Base-by-base conservation (phyloP, 1,284 basidiomycete genomes). In the Phellinidium pouzarii region DNA sequence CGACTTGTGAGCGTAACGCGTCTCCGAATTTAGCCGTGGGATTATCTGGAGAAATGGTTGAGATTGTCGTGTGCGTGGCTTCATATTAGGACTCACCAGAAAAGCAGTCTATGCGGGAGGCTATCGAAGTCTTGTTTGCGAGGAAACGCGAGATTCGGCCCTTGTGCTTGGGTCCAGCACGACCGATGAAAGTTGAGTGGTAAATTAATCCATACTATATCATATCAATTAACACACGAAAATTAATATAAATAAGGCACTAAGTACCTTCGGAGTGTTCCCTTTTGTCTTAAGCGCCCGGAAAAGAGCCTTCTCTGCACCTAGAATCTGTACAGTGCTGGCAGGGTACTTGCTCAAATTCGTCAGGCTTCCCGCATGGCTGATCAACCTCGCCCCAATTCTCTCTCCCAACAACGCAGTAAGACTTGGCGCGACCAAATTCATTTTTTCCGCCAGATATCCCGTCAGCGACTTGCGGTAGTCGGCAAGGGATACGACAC, bases 81-180 rank as follows among this genome's bases (percentile, higher is more conserved):
- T 2, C n/a, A 25, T 17, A 42, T 37, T 29, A 42, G 19, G 26
- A 65, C 76, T 48, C 62, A 87, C 91, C 91, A 3, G 87, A 80
- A 69, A 94, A 99, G 71, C 96, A 98, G 71, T 99, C 96, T 72
- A 99, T 99, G 56, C 96, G 79, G 44, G 91, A 90, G 5, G 96
- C 96, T 64, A 99, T 99, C 53, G 93, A 95, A 68, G 94, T 96
- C 74, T 99, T 99, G 80, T 99, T 99, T 47, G 95, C 96, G 31
- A 99, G 78, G 81, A 96, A 97, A 38, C 94, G 86, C 9, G 94
- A 96, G 69, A 98, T 98, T 56, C 96, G 87, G 34, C 95, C 95
- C 78, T 99, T 99, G 78, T 94, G 87, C 72, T 96, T 96, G 52
- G 93, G 79, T 14, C 87, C 91, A 3, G 96, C 94, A 49, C 95